Evolutionary conservation across 2,329 filamentous ascomycete genomes (phyloP).

Genomic region (Colletotrichum chlorophyti): DNA sequence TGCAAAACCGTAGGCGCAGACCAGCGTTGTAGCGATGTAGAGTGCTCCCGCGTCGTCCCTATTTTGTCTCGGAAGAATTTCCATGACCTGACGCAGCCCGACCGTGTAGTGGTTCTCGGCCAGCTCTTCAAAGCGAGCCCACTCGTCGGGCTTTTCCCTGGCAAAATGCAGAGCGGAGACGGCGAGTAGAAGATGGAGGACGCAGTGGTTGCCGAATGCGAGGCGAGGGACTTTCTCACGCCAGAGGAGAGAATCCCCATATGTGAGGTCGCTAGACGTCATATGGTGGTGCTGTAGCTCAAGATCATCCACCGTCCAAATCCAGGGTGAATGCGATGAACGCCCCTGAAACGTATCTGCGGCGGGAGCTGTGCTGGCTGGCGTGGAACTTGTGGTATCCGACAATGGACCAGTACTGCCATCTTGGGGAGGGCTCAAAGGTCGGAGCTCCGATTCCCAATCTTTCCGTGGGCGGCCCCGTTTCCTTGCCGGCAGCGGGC

Average conservation of each 20-base stretch:
- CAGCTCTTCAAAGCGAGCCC: constrained; percentile 1
- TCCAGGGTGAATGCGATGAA: neutral
- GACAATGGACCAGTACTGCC: neutral
- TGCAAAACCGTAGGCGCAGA: constrained; percentile 24
- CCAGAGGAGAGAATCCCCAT: constrained; percentile 13
- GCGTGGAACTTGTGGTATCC: neutral
- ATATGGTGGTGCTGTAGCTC: constrained; percentile 25
- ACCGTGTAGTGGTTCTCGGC: constrained; percentile 22
- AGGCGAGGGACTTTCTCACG: constrained; percentile 23
- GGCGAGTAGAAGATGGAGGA: constrained; percentile 27
- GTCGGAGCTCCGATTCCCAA: neutral
- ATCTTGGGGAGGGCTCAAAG: neutral
- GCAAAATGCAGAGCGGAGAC: constrained; percentile 10
- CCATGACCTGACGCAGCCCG: constrained; percentile 24
- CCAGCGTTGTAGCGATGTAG: constrained; percentile 21
- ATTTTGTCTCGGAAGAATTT: constrained; percentile 13
- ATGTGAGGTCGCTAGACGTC: neutral
- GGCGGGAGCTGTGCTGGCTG: neutral
- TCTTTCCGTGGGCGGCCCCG: neutral
- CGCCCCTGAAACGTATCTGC: neutral
- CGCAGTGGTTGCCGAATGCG: constrained; percentile 18
- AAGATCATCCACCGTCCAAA: constrained; percentile 22
- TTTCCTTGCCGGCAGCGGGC: neutral
- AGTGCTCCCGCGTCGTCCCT: constrained; percentile 22
- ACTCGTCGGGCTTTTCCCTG: neutral